Conservation (phyloP, 352 stramenopile genomes). For the Phytophthora tubulina region DNA sequence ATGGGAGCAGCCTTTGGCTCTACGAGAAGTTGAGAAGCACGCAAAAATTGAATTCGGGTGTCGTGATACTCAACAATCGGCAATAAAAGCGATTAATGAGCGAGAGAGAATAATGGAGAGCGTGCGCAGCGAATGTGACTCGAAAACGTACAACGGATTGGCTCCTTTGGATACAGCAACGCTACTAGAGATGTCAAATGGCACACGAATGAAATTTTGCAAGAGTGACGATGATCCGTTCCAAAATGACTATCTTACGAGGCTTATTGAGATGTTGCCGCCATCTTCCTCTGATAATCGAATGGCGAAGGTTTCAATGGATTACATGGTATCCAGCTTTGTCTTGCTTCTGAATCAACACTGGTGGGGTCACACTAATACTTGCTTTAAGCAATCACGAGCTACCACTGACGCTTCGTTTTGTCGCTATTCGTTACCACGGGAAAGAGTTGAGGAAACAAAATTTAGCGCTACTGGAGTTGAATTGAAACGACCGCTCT, state of each 20-base stretch:
- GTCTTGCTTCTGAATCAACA: constrained; percentile 10
- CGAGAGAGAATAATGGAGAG: too few species aligned
- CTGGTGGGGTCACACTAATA: constrained; percentile 6
- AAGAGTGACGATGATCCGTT: background rate
- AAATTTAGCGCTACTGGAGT: background rate
- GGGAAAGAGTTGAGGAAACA: background rate
- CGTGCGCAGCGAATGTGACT: too few species aligned
- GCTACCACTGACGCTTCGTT: background rate
- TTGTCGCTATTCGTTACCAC: background rate
- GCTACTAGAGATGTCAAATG: too few species aligned
- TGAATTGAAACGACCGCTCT: background rate
- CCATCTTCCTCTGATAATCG: background rate
- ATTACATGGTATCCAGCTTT: constrained; percentile 10
- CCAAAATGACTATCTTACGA: background rate
- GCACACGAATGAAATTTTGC: background rate
- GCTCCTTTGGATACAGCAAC: background rate
- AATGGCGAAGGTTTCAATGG: background rate
- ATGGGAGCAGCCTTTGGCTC: background rate
- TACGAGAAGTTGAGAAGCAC: too few species aligned
- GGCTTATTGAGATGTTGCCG: background rate
- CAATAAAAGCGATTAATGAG: too few species aligned
- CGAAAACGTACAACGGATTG: too few species aligned
- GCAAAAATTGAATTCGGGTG: too few species aligned
- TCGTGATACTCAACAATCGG: too few species aligned
- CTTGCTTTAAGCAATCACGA: background rate